Conservation (phyloP, 164 flowering plant species). For the Nymphaea thermarum region DNA sequence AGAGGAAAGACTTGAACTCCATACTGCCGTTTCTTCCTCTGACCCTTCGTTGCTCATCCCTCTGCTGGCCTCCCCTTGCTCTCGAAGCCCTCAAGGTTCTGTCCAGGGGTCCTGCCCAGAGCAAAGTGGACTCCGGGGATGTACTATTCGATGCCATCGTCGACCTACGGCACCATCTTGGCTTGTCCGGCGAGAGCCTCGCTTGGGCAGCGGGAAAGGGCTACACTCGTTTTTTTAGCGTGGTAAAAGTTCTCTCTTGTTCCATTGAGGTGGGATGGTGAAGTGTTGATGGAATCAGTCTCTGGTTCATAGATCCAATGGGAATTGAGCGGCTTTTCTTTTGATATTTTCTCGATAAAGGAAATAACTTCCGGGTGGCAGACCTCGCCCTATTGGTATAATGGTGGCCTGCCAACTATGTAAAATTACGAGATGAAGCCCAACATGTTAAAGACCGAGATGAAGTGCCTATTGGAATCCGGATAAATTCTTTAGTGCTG, state of each 20-base stretch:
- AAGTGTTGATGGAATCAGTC: no score
- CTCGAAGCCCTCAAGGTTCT: conserved; percentile 45
- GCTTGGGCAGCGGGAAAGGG: conserved; percentile 36
- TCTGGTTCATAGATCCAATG: no score
- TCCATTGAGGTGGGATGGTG: no score
- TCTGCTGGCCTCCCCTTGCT: conserved; percentile 61
- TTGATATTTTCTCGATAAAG: no score
- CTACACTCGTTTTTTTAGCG: conserved; percentile 58
- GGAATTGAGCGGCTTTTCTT: no score
- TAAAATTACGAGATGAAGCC: no score
- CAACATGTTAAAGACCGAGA: no score
- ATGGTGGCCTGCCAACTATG: no score
- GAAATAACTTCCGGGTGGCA: no score
- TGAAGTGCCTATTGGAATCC: no score
- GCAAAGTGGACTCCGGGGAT: conserved; percentile 57
- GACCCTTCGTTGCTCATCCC: conserved; percentile 24
- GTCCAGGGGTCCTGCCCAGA: conserved; percentile 47
- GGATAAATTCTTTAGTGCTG: no score
- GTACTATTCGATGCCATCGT: conserved; percentile 43
- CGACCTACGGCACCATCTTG: conserved; percentile 43
- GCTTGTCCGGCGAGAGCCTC: conserved; percentile 22
- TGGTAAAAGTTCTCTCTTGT: conserved; percentile 18
- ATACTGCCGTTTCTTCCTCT: conserved; percentile 53
- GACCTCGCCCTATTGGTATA: no score
- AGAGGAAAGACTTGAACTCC: conserved; percentile 39